Percentiles rank a stretch among this genome's conserved stretches.
Evolutionary conservation across 176 grass and related monocot genomes (phyloP).

Genomic region (Eleusine indica): DNA sequence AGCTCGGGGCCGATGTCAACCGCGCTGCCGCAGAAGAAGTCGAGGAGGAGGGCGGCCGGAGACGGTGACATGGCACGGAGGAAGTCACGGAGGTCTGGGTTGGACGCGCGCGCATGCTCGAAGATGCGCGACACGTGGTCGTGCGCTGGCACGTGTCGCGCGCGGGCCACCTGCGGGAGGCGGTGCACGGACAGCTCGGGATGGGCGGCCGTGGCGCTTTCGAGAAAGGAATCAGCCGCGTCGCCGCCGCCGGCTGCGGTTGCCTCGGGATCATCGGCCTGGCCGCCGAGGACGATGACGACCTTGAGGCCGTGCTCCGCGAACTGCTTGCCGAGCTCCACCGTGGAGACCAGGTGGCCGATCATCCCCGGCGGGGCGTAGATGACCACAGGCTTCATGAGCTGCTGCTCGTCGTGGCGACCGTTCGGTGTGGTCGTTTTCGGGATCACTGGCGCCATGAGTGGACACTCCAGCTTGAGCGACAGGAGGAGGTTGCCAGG

Average conservation of each 20-base stretch:
- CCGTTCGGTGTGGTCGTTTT: neutral
- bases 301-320: conserved; percentile 39
- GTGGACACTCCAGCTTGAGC: neutral
- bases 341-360: conserved; percentile 48
- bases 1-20: conserved; percentile 48
- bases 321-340: conserved; percentile 50
- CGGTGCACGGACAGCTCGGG: conserved; percentile 44
- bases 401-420: neutral
- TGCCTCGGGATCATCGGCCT: conserved; percentile 2
- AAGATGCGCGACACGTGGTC: conserved; percentile 6
- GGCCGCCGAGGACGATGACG: conserved; percentile 38
- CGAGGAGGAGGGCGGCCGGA: conserved; percentile 49
- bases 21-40: conserved; percentile 51
- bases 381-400: conserved; percentile 52
- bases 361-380: conserved; percentile 36
- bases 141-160: neutral
- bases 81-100: conserved; percentile 15
- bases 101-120: conserved; percentile 37
- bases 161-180: conserved; percentile 23
- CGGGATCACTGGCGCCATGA: neutral
- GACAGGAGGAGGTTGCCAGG: neutral
- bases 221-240: conserved; percentile 7
- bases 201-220: conserved; percentile 25
- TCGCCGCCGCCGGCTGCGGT: neutral
- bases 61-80: conserved; percentile 31